These are phyloP conservation scores for Suhomyces guaymorum DNA, from an alignment of 1,139 yeast genomes.

Conservation along the genomic window DNA sequence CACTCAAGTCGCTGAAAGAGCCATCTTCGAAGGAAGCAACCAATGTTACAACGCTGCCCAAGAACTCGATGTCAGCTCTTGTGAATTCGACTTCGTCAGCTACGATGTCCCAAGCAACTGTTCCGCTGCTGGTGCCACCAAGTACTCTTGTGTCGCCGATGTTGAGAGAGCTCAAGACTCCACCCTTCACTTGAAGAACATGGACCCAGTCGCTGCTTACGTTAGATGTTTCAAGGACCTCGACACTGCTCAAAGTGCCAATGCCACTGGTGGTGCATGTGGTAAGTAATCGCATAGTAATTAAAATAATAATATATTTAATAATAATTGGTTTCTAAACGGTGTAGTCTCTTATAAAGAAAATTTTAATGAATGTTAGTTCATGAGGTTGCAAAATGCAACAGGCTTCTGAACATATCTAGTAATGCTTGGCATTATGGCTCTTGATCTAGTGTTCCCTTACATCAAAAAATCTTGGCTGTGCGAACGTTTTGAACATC, in stretches of 20 bases:
- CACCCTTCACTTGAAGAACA: conserved; percentile 13
- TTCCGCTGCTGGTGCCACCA: conserved; percentile 7
- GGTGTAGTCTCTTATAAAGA: too few relatives aligned
- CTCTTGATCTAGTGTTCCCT: too few relatives aligned
- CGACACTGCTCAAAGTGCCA: conserved; percentile 11
- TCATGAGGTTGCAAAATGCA: too few relatives aligned
- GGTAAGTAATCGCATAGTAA: conserved; percentile 10
- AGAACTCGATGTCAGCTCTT: conserved; percentile 15
- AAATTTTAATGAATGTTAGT: too few relatives aligned
- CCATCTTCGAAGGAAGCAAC: conserved; percentile 7
- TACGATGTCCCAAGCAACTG: conserved; percentile 17
- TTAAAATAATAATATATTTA: too few relatives aligned
- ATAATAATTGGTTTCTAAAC: too few relatives aligned
- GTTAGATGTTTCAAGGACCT: conserved; percentile 17
- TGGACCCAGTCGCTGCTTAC: conserved; percentile 15
- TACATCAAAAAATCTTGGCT: too few relatives aligned
- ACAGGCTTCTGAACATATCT: too few relatives aligned
- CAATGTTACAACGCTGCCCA: conserved; percentile 17
- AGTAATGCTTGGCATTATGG: too few relatives aligned
- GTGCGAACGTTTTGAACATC: too few relatives aligned
- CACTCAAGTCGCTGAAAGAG: conserved; percentile 8
- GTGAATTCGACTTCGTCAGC: conserved; percentile 16
- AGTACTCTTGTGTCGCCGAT: conserved; percentile 20
- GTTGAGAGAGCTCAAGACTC: conserved; percentile 15
- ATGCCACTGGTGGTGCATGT: conserved; percentile 17